phyloP scores from a whole-genome alignment of 1,139 yeast genomes.

The Williopsis jadinii region DNA sequence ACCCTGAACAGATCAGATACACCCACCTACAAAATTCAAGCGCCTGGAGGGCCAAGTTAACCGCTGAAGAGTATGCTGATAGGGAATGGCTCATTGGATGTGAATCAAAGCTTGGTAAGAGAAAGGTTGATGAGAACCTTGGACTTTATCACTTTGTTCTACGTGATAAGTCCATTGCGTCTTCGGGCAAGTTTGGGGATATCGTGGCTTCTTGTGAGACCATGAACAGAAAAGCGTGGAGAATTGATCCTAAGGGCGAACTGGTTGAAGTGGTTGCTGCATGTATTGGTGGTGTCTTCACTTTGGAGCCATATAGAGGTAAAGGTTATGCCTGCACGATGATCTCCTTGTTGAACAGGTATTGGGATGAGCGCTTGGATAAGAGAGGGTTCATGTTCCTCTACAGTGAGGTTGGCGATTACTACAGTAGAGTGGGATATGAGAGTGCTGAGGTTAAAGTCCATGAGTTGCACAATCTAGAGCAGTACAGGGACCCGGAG shows the following conservation, averaged over 20 bases:
- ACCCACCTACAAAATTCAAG: slow-evolving; percentile 43
- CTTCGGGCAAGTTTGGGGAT: slow-evolving; percentile 22
- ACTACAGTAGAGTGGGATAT: slow-evolving; percentile 55
- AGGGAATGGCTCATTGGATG: slow-evolving; percentile 41
- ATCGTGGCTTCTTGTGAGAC: slow-evolving; percentile 42
- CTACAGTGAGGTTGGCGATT: slow-evolving; percentile 71
- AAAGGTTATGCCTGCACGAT: slow-evolving; percentile 58
- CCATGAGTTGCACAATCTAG: slow-evolving; percentile 18
- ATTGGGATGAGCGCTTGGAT: slow-evolving; percentile 29
- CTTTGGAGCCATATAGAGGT: slow-evolving; percentile 49
- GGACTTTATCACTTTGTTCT: slow-evolving; percentile 31
- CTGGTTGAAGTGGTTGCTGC: slow-evolving; percentile 35
- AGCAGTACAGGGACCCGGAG: slow-evolving; percentile 4
- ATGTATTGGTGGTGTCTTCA: slow-evolving; percentile 62
- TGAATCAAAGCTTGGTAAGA: slow-evolving; percentile 19
- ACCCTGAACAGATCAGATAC: slow-evolving; percentile 36
- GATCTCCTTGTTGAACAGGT: slow-evolving; percentile 34
- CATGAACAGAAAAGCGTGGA: slow-evolving; percentile 35
- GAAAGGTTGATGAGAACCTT: slow-evolving; percentile 14
- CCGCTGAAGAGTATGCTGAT: slow-evolving; percentile 40
- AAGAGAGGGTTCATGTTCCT: slow-evolving; percentile 13
- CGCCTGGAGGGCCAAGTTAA: slow-evolving; percentile 47
- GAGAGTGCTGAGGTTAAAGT: slow-evolving; percentile 41
- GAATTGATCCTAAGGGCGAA: slow-evolving; percentile 20
- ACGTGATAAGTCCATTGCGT: slow-evolving; percentile 24